A percentile compares a stretch with the other conserved stretches of the same genome.
Conservation (phyloP, 2,329 filamentous ascomycete species). For the Aspergillus fructus region DNA sequence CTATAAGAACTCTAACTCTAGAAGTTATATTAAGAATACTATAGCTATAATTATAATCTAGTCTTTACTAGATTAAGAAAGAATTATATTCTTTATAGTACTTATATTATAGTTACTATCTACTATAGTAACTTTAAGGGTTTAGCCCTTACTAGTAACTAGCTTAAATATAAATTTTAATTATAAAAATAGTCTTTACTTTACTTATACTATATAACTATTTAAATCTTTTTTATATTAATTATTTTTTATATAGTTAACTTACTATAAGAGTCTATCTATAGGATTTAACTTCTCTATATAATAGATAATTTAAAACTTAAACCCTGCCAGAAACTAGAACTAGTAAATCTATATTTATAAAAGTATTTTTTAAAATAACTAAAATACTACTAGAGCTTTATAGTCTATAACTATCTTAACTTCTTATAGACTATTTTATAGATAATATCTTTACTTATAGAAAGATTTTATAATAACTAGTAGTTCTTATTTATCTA, state of each 20-base stretch:
- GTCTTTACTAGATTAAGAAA: too few species aligned
- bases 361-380: not conserved
- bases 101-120: too few species aligned
- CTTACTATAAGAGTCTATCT: not conserved
- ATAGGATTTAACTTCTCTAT: not conserved
- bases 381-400: not conserved
- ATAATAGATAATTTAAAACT: not conserved
- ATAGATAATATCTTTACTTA: too few species aligned
- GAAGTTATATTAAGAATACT: too few species aligned
- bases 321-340: not conserved
- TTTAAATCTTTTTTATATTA: not conserved
- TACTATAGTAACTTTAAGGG: too few species aligned
- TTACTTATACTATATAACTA: not conserved
- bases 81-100: too few species aligned
- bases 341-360: not conserved
- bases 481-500: too few species aligned
- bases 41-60: too few species aligned
- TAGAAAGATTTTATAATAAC: too few species aligned
- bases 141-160: too few species aligned
- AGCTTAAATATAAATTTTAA: not conserved
- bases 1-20: not conserved
- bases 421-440: too few species aligned
- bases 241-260: not conserved
- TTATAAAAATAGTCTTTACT: not conserved
- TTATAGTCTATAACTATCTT: not conserved